phyloP scores from a whole-genome alignment of 1,284 basidiomycete genomes.

The Tylopilus sp. region DNA sequence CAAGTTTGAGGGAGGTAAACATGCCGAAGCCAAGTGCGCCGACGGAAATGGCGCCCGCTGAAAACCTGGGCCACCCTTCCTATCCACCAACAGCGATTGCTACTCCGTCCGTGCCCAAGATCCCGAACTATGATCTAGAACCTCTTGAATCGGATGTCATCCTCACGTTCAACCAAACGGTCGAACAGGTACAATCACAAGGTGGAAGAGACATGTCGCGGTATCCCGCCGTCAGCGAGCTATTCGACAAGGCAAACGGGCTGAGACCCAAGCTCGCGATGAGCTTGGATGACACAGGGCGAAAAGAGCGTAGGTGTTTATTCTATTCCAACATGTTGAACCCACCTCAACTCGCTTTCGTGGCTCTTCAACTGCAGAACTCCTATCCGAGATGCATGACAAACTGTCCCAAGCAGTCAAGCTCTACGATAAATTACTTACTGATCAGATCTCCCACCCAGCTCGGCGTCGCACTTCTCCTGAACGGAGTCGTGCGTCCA shows the following conservation, averaged over 20 bases:
- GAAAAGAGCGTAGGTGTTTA: constrained; percentile 74
- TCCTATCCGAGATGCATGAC: constrained; percentile 89
- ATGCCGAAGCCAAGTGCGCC: constrained; percentile 80
- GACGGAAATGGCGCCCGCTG: constrained; percentile 52
- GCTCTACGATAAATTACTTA: constrained; percentile 84
- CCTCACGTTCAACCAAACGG: constrained; percentile 83
- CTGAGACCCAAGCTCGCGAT: constrained; percentile 81
- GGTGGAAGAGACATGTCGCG: constrained; percentile 74
- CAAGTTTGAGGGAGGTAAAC: constrained; percentile 83
- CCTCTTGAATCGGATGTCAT: constrained; percentile 81
- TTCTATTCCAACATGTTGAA: not conserved
- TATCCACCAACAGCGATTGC: constrained; percentile 43
- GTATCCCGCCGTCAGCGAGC: constrained; percentile 77
- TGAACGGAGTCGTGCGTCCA: constrained; percentile 17
- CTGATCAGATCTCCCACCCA: constrained; percentile 75
- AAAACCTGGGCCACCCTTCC: constrained; percentile 41
- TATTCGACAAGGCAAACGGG: constrained; percentile 82
- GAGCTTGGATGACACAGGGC: constrained; percentile 80
- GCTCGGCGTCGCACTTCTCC: constrained; percentile 46
- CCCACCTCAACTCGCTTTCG: not conserved
- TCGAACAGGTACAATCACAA: constrained; percentile 79
- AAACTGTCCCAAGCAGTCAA: constrained; percentile 90
- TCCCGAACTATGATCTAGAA: constrained; percentile 76
- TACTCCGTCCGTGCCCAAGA: constrained; percentile 40
- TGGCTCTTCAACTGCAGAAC: constrained; percentile 46